A percentile compares a stretch with the other conserved stretches of the same genome.
These are phyloP conservation scores for Colletotrichum sp. DNA, from an alignment of 2,329 filamentous ascomycete species.

Conservation along the genomic window DNA sequence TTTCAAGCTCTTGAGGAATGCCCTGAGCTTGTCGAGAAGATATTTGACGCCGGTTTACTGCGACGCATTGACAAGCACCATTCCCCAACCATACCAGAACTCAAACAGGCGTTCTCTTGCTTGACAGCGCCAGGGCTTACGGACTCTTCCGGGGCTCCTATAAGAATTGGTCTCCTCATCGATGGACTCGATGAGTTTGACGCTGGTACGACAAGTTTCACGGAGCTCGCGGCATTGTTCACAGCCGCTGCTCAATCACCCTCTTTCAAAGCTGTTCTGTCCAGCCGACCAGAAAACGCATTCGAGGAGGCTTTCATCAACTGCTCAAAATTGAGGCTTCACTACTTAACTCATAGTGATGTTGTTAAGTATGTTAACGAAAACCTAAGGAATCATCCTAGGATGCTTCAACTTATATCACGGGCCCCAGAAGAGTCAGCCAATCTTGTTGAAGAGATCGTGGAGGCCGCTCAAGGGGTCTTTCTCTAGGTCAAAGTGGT, in stretches of 20 bases:
- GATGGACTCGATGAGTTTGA: not conserved
- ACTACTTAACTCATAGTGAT: fast-evolving
- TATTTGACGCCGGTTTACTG: not conserved
- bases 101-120: too few species aligned
- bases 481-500: too few species aligned
- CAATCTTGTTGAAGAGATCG: too few species aligned
- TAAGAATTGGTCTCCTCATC: not conserved
- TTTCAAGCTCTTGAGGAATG: not conserved
- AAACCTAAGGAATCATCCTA: not conserved
- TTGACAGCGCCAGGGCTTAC: too few species aligned
- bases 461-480: too few species aligned
- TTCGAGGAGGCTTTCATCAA: not conserved
- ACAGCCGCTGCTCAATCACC: too few species aligned
- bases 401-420: not conserved
- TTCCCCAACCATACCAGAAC: too few species aligned
- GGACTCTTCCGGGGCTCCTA: too few species aligned
- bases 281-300: not conserved
- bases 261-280: not conserved
- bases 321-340: not conserved
- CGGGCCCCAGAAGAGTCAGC: too few species aligned
- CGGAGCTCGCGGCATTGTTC: too few species aligned
- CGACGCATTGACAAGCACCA: too few species aligned
- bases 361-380: not conserved
- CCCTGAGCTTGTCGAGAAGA: not conserved
- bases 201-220: not conserved